Base-by-base conservation (phyloP, 805 yeast genomes). In the Suhomyces prunicola region DNA sequence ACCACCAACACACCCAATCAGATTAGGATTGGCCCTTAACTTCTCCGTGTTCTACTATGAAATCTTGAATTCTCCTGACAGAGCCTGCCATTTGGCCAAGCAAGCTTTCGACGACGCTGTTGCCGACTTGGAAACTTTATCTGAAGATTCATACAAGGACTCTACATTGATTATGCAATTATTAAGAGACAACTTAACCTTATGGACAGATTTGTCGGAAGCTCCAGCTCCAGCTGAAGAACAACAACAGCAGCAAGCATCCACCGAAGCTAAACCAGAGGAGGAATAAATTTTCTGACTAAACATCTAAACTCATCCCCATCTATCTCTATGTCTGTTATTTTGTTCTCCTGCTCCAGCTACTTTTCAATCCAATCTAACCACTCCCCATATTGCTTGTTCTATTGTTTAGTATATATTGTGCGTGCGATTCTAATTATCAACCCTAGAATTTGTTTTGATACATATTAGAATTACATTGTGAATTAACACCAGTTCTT, bases 71-170 rank as follows among this genome's bases (percentile, higher is more conserved):
- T 89, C 97, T 55, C 98, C 99, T 66, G 97, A 93, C 74, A 90
- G 96, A 76, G 99, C 99, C 64, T 93, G 99, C 76, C 96, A 92
- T 74, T 85, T 93, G 74, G 99, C 99, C 68, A 94, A 93, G 78
- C 97, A 93, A 79, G 98, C 99, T 40, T 93, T 94, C 65, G 99
- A 93, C 76, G 98, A 93, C 71, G 99, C 99, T 60, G 96, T 93
- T 72, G 97, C 99, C 60, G 98, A 94, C 79, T 85, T 93, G 73
- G 99, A 93, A 78, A 90, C 97, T 62, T 82, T 93, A 71, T 89
- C 96, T 46, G 99, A 93, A 79, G 99, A 93, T 80, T 88, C 97
- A 62, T 93, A 94, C 86, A 94, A 93, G 78, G 99, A 93, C 76
- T 91, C 97, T 59, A 94, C 98, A 64, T 85, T 94, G 74, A 94